Conservation (phyloP, 108 stramenopile species). For the Skeletonema costatum region DNA sequence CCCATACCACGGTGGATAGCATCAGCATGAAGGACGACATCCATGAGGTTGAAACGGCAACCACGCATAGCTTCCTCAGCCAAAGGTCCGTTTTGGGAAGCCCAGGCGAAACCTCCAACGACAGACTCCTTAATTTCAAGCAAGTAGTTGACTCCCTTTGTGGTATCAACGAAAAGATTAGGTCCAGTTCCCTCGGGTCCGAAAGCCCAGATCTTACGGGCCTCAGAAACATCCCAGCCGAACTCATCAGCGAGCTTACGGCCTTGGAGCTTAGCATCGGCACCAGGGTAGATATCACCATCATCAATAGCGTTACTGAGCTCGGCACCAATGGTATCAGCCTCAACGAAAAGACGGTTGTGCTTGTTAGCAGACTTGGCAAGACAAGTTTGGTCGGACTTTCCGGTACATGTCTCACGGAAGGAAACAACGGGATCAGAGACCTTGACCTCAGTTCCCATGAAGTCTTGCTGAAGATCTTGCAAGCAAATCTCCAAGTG, state of each 20-base stretch:
- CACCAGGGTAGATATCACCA: constrained; percentile 87
- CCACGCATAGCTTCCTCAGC: constrained; percentile 99
- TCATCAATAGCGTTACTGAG: constrained; percentile 96
- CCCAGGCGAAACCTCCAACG: constrained; percentile 99
- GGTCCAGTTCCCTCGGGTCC: constrained; percentile 99
- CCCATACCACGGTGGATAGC: constrained; percentile 99
- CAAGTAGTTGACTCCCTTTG: constrained; percentile 99
- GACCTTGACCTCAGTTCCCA: constrained; percentile 99
- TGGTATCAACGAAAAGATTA: constrained; percentile 98
- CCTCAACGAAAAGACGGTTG: constrained; percentile 98
- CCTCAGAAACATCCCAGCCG: constrained; percentile 98
- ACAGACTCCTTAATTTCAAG: constrained; percentile 99
- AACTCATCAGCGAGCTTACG: constrained; percentile 95
- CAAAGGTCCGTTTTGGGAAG: constrained; percentile 95
- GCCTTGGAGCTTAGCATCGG: constrained; percentile 93
- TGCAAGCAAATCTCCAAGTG: constrained; percentile 99
- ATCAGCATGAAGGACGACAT: constrained; percentile 99
- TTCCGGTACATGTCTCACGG: constrained; percentile 97
- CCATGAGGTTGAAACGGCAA: constrained; percentile 96
- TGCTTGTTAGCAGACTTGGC: constrained; percentile 99
- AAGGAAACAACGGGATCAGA: constrained; percentile 99
- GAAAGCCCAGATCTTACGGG: constrained; percentile 99
- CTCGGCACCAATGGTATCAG: constrained; percentile 84
- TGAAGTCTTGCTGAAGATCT: constrained; percentile 99
- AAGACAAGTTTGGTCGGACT: constrained; percentile 91